phyloP scores from a whole-genome alignment of 1,284 basidiomycete species.

The Cryptococcus deneoformans region DNA sequence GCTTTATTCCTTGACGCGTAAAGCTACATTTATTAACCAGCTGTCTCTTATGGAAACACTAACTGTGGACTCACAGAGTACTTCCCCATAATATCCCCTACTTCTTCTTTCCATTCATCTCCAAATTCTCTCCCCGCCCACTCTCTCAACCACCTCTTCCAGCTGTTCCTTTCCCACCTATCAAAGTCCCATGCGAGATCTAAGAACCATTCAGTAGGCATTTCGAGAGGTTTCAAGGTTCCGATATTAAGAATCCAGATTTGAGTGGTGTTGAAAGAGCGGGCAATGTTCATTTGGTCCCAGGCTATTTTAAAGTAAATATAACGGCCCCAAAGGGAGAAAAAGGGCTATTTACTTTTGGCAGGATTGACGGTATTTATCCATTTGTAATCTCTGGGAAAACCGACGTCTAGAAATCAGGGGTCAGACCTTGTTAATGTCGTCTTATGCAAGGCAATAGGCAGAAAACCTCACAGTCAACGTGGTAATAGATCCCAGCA shows the following conservation, averaged over 20 bases:
- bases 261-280: slow-evolving; percentile 28
- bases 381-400: slow-evolving; percentile 50
- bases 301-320: slow-evolving; percentile 11
- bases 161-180: slow-evolving; percentile 21
- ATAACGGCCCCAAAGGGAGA: neutral
- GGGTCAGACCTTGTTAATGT: neutral
- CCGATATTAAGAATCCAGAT: slow-evolving; percentile 34
- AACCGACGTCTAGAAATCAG: slow-evolving; percentile 21
- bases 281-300: slow-evolving; percentile 37
- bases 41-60: neutral
- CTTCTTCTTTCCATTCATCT: slow-evolving; percentile 16
- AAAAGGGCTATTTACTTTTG: slow-evolving; percentile 14
- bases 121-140: slow-evolving; percentile 32
- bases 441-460: neutral
- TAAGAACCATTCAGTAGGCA: slow-evolving; percentile 28
- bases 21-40: slow-evolving; percentile 6
- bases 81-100: slow-evolving; percentile 23
- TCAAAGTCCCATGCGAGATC: slow-evolving; percentile 26
- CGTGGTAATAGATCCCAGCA: slow-evolving; percentile 66
- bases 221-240: slow-evolving; percentile 26
- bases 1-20: slow-evolving; percentile 53
- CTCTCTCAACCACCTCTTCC: slow-evolving; percentile 14
- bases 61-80: slow-evolving; percentile 17
- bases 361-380: slow-evolving; percentile 31
- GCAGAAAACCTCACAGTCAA: slow-evolving; percentile 34